Evolutionary conservation across 768 basidiomycete genomes (phyloP), one percentile per base, ranked within the genome.

Genomic region (Galerina sulciceps): DNA sequence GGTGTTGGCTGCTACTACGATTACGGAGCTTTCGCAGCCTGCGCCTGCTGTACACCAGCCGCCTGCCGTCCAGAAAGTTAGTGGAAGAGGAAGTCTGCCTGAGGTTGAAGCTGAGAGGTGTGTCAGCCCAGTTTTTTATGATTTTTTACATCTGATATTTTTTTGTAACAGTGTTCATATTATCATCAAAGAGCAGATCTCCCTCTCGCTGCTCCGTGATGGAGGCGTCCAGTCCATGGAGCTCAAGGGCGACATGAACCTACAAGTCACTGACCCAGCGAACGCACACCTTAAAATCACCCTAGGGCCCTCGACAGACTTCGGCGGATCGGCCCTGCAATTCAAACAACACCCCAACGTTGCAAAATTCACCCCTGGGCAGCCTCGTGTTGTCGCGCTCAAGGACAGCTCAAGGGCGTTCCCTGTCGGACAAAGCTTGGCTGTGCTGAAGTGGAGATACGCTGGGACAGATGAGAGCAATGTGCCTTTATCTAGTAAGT

Each of bases 321-420:
- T 88, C 57, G 87, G 82, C 55, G 84, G 82, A 49, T 77, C 78
- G 55, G 87, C 83, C 38, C 75, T 98, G 42, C 94, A 96, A 72
- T 97, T 96, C 84, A 98, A 98, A 75, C 94, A 97, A 65, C 97
- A 98, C 67, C 96, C 96, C 6, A 90, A 97, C 59, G 91, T 98
- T 13, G 91, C 87, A 58, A 96, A 94, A 75, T 93, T 96, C 60
- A 79, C 77, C 0, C 85, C 88, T 10, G 85, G 85, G 1, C 73
- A 89, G 59, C 76, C 76, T 15, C 74, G 91, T 38, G 72, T 88
- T 17, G 81, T 99, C 41, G 88, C 88, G 0, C 78, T 98, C 61
- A 97, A 95, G 75, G 96, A 99, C 69, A 69, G 90, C 2, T 83
- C 86, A 40, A 82, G 87, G 64, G 77, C 85, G 6, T 98, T 98